These are phyloP conservation scores for Edaphochlamys debaryana DNA, from an alignment of 139 green algal species.

Conservation along the genomic window DNA sequence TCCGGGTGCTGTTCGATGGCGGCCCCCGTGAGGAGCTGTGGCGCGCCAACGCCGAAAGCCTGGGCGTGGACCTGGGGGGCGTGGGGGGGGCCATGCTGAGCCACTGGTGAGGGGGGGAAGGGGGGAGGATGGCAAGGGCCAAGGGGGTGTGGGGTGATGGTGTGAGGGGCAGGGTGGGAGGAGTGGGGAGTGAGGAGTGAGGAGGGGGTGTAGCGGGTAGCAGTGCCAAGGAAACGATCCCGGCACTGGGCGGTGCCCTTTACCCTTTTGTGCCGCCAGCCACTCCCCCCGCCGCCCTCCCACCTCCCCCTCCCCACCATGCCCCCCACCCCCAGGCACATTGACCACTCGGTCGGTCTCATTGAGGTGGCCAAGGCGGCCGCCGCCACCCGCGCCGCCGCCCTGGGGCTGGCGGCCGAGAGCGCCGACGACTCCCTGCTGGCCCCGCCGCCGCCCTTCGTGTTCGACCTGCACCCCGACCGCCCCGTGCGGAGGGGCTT, in stretches of 20 bases:
- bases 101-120: slow-evolving; percentile 48
- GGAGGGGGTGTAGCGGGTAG: no score
- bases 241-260: no score
- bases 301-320: no score
- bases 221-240: no score
- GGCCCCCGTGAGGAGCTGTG: slow-evolving; percentile 41
- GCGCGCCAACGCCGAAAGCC: slow-evolving; percentile 23
- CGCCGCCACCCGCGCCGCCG: background rate
- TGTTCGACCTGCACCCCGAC: slow-evolving; percentile 56
- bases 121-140: background rate
- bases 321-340: slow-evolving; percentile 28
- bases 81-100: slow-evolving; percentile 53
- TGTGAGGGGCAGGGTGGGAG: background rate
- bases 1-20: slow-evolving; percentile 52
- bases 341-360: slow-evolving; percentile 39
- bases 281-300: no score
- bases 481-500: slow-evolving; percentile 45
- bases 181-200: no score
- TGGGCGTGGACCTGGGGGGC: slow-evolving; percentile 19
- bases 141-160: background rate
- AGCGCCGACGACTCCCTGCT: background rate
- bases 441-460: background rate
- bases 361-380: slow-evolving; percentile 3
- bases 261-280: no score
- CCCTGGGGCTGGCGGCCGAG: background rate